Percentiles rank a stretch among this genome's conserved stretches.
Conservation (phyloP, 1,284 basidiomycete genomes). For the Ustilago hordei region DNA sequence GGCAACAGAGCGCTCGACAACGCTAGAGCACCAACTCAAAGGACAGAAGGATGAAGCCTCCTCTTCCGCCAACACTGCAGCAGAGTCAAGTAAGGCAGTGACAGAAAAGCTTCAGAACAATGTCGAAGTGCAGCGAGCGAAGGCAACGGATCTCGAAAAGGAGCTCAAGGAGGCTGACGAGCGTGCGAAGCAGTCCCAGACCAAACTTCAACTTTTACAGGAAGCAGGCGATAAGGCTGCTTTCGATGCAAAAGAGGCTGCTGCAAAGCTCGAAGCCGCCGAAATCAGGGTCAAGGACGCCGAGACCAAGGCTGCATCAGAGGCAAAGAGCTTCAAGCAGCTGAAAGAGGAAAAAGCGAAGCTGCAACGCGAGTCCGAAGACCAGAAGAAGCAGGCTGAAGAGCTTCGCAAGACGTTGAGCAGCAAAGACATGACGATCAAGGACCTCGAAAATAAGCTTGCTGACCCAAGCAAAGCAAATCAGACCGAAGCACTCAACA, state of each 20-base stretch:
- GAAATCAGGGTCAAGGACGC: conserved; percentile 25
- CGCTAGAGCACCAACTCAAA: conserved; percentile 23
- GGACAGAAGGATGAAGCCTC: conserved; percentile 18
- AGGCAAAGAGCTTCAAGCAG: conserved; percentile 17
- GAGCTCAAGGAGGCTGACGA: conserved; percentile 28
- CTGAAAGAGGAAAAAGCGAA: conserved; percentile 32
- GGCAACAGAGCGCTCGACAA: conserved; percentile 18
- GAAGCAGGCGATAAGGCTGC: conserved; percentile 17
- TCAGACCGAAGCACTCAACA: conserved; percentile 29
- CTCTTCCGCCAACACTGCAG: conserved; percentile 12
- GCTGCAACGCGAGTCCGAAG: conserved; percentile 22
- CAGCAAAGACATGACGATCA: conserved; percentile 15
- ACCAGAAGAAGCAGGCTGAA: conserved; percentile 25
- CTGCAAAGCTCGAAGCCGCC: conserved; percentile 20
- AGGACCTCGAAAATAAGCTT: conserved; percentile 43
- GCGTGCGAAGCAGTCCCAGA: conserved; percentile 28
- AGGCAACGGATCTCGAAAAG: conserved; percentile 25
- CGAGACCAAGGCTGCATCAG: conserved; percentile 19
- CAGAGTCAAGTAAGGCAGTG: conserved; percentile 14
- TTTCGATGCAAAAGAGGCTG: conserved; percentile 8
- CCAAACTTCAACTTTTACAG: conserved; percentile 20
- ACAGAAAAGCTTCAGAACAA: conserved; percentile 29
- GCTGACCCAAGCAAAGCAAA: conserved; percentile 44
- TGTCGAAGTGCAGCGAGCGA: conserved; percentile 15
- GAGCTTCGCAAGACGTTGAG: conserved; percentile 25